These are phyloP conservation scores for Penicillium samsonianum DNA, from an alignment of 495 filamentous ascomycete species.

Conservation along the genomic window DNA sequence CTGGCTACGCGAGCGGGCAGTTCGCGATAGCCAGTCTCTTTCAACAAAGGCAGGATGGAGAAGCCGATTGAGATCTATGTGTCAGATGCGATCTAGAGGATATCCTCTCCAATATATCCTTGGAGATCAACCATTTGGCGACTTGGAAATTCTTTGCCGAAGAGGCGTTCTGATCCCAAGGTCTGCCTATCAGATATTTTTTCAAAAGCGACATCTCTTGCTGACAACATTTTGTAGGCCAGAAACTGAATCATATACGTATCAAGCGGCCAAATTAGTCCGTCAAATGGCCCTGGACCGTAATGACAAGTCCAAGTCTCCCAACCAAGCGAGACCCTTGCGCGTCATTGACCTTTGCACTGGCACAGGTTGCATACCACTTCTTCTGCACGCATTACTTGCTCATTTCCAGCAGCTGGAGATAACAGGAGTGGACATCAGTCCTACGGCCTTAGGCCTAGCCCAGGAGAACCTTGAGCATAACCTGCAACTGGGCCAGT, in stretches of 20 bases:
- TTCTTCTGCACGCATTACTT: constrained; percentile 66
- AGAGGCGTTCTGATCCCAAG: constrained; percentile 83
- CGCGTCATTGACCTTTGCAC: constrained; percentile 83
- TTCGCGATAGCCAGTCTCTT: constrained; percentile 19
- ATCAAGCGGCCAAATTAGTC: constrained; percentile 55
- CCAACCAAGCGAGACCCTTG: constrained; percentile 28
- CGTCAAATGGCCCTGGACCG: constrained; percentile 10
- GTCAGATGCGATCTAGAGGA: constrained; percentile 59
- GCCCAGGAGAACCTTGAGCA: constrained; percentile 60
- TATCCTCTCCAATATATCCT: constrained; percentile 87
- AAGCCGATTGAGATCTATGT: constrained; percentile 49
- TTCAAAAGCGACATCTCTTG: neutral
- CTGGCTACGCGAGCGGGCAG: constrained; percentile 74
- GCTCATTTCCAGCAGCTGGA: constrained; percentile 29
- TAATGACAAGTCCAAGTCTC: neutral
- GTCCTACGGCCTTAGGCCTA: constrained; percentile 56
- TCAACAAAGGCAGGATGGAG: constrained; percentile 27
- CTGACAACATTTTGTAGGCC: constrained; percentile 38
- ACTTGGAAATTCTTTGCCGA: constrained; percentile 73
- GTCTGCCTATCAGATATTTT: constrained; percentile 39
- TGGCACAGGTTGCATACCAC: constrained; percentile 86
- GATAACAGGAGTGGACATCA: constrained; percentile 46
- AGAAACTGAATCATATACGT: constrained; percentile 72
- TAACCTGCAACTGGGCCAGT: constrained; percentile 41
- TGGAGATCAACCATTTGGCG: constrained; percentile 84